Percentiles rank a stretch among this genome's conserved stretches.
These are phyloP conservation scores for Linnemannia elongata DNA, from an alignment of 192 early-diverging fungal genomes.

Conservation along the genomic window DNA sequence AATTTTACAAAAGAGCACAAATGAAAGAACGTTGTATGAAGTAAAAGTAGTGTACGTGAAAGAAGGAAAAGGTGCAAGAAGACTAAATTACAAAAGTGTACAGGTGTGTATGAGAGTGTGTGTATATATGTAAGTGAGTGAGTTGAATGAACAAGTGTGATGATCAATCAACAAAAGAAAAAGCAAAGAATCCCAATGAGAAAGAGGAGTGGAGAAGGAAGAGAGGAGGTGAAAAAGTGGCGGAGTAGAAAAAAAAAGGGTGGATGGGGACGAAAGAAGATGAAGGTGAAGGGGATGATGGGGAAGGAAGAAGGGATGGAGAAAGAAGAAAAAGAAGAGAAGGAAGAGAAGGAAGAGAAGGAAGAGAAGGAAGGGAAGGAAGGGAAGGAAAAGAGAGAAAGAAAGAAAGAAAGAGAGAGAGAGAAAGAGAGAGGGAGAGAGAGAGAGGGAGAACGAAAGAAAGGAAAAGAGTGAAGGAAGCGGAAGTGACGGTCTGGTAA, in stretches of 20 bases:
- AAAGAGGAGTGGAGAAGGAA: neutral
- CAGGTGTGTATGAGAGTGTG: constrained; percentile 6
- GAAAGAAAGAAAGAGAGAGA: neutral
- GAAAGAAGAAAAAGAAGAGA: constrained; percentile 11
- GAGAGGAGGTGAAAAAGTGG: neutral
- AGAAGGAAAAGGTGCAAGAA: neutral
- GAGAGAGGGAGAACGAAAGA: constrained; percentile 3
- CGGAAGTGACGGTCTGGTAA: neutral
- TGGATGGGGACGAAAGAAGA: neutral
- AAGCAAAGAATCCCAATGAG: neutral
- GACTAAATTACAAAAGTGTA: constrained; percentile 31
- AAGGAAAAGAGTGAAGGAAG: neutral
- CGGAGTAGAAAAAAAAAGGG: neutral
- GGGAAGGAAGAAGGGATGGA: neutral
- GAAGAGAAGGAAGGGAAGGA: constrained; percentile 5
- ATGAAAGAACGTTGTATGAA: neutral
- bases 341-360: neutral
- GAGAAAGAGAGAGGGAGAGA: neutral
- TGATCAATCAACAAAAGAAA: neutral
- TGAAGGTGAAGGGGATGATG: neutral
- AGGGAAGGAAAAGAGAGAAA: neutral
- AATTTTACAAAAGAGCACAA: neutral
- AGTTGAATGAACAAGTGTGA: neutral
- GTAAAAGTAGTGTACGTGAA: constrained; percentile 5
- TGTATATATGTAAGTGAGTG: neutral